These are phyloP conservation scores for Panus rudis DNA, from an alignment of 768 basidiomycete genomes.

Conservation along the genomic window DNA sequence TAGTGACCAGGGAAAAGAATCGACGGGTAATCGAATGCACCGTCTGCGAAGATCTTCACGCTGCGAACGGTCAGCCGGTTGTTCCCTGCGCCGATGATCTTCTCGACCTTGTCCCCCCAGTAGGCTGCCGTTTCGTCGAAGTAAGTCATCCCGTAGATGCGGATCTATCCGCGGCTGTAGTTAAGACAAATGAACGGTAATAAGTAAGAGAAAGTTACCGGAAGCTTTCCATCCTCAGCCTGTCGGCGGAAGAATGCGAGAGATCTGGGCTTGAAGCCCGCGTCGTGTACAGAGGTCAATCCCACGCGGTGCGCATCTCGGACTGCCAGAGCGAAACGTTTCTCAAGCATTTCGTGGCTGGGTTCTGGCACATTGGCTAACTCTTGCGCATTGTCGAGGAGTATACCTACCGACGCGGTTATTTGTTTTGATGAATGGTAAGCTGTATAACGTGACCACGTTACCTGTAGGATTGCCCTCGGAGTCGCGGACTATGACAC, in stretches of 20 bases:
- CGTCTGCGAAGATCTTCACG: conserved; percentile 75
- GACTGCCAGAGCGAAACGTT: conserved; percentile 55
- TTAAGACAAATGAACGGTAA: background rate
- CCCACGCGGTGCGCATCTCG: conserved; percentile 64
- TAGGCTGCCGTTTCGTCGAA: conserved; percentile 62
- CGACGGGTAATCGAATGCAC: conserved; percentile 25
- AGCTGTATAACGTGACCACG: conserved; percentile 14
- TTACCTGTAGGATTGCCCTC: conserved; percentile 65
- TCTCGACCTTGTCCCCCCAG: conserved; percentile 61
- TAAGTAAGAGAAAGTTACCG: conserved; percentile 7
- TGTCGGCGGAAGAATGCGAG: conserved; percentile 69
- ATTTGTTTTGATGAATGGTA: conserved; percentile 1
- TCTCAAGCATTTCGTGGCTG: conserved; percentile 55
- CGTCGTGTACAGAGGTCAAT: conserved; percentile 83
- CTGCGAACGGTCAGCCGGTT: conserved; percentile 65
- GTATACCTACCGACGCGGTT: conserved; percentile 42
- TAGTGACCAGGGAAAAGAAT: background rate
- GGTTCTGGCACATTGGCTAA: conserved; percentile 57
- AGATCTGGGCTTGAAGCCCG: conserved; percentile 62
- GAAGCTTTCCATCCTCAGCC: conserved; percentile 40
- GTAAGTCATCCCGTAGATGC: conserved; percentile 72
- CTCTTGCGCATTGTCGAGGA: conserved; percentile 84
- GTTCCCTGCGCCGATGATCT: conserved; percentile 50
- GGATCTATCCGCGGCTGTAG: conserved; percentile 38
- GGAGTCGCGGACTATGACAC: conserved; percentile 65